Conservation (phyloP, 2,329 filamentous ascomycete species). For the Penicillium sp. region DNA sequence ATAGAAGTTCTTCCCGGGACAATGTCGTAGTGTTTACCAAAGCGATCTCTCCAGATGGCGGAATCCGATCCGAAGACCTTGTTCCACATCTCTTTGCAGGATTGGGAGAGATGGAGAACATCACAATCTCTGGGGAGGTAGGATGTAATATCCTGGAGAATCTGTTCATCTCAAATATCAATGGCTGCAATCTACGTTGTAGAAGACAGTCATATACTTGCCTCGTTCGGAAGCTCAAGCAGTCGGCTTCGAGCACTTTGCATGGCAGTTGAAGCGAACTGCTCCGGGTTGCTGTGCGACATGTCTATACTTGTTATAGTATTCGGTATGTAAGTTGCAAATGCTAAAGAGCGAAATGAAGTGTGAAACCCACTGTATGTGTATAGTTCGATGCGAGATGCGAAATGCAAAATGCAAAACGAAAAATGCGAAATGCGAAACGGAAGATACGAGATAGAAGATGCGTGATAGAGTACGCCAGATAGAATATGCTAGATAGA, state of each 20-base stretch:
- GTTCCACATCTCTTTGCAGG: slow-evolving; percentile 27
- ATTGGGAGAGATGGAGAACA: slow-evolving; percentile 29
- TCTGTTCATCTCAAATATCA: slow-evolving; percentile 18
- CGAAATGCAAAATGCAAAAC: background rate
- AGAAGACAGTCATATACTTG: background rate
- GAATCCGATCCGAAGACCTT: slow-evolving; percentile 31
- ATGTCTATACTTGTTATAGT: background rate
- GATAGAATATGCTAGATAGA: no score
- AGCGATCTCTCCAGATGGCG: slow-evolving; percentile 37
- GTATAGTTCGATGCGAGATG: background rate
- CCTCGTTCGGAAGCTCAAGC: slow-evolving; percentile 21
- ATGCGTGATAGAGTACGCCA: no score
- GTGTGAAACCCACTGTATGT: background rate
- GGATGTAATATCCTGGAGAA: slow-evolving; percentile 35
- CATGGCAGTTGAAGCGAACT: background rate
- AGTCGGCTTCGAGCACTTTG: background rate
- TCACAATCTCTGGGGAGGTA: slow-evolving; percentile 34
- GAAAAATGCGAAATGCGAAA: background rate
- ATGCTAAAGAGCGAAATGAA: background rate
- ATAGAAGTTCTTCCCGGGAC: slow-evolving; percentile 18
- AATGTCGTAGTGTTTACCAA: slow-evolving; percentile 36
- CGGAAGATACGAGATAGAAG: background rate
- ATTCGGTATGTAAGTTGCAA: background rate
- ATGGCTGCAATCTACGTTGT: background rate
- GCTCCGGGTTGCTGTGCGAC: background rate